A percentile compares a stretch with the other conserved stretches of the same genome.
Evolutionary conservation across 2,329 filamentous ascomycete species (phyloP).

Genomic region (Fusarium metavorans): DNA sequence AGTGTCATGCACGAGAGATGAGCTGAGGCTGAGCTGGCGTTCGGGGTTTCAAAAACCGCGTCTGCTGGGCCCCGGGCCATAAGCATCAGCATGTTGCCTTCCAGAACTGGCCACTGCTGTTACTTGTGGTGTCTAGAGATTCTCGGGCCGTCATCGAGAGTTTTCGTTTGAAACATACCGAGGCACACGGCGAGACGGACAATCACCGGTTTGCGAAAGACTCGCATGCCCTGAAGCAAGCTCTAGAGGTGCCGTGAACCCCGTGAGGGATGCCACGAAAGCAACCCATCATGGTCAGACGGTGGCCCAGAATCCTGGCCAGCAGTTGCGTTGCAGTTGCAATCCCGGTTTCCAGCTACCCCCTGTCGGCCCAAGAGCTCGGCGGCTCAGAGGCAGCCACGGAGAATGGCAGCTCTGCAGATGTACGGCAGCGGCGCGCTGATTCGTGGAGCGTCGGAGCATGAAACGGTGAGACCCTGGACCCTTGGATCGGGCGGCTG

Average conservation of each 20-base stretch:
- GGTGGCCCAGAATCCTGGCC: neutral
- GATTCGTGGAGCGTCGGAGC: conserved; percentile 39
- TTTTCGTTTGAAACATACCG: conserved; percentile 14
- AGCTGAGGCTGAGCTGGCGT: conserved; percentile 28
- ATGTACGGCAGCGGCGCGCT: conserved; percentile 20
- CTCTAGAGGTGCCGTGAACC: neutral
- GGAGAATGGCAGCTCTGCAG: conserved; percentile 1
- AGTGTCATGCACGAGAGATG: conserved; percentile 30
- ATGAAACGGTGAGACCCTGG: conserved; percentile 44
- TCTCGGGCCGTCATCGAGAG: neutral
- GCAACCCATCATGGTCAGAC: conserved; percentile 14
- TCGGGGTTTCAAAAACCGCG: conserved; percentile 18
- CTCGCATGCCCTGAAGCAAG: conserved; percentile 18
- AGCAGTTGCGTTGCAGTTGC: conserved; percentile 5
- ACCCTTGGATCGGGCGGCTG: conserved; percentile 42
- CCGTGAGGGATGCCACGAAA: conserved; percentile 15
- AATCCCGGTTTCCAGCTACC: neutral
- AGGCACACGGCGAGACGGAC: conserved; percentile 19
- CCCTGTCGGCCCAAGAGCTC: conserved; percentile 4
- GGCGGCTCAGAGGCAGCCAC: conserved; percentile 4
- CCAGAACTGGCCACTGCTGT: neutral
- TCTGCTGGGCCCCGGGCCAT: conserved; percentile 9
- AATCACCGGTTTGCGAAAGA: conserved; percentile 18
- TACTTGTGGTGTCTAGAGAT: neutral
- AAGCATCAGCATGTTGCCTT: conserved; percentile 3